Base-by-base conservation (phyloP, 352 stramenopile species). In the Phytophthora niederhauseri region DNA sequence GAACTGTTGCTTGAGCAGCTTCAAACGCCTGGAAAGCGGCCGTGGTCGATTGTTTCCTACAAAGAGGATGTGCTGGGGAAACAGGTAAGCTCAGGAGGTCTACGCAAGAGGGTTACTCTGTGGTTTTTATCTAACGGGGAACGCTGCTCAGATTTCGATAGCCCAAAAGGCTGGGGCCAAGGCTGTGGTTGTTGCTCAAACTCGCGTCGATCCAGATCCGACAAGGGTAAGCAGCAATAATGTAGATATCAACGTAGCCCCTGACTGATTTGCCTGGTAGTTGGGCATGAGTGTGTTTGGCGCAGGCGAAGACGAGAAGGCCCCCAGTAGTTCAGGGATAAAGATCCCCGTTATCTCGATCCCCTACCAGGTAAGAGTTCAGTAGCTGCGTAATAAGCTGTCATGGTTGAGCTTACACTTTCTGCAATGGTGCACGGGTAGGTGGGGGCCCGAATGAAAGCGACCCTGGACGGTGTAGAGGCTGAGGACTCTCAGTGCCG, bases 261-360 rank as follows among this genome's bases (percentile, higher is more conserved):
- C 15, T 49, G 17, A 14, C 41, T 49, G 41, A 22, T 15, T 51
- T 48, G 11, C 6, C 45, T 22, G 60, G 20, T 69, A 91, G 85
- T 59, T 91, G 36, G 75, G 57, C 11, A 80, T 81, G 51, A 57
- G 30, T 49, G 57, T 91, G 58, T 91, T 93, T 64, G 57, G 68
- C 24, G 52, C 66, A 3, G 69, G 65, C 15, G 74, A 75, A 41
- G 57, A 60, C 8, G 71, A 81, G 14, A 87, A 86, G 28, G 57
- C 70, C 8, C 70, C 73, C 0, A 78, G 82, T 24, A 78, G 61
- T 5, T 64, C 79, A 4, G 77, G 80, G 1, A 73, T 93, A 7
- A 90, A 87, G n/a, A 85, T 93, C 56, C 84, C 85, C 0, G 75
- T 92, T 14, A 28, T 92, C 2, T 87, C 81, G 52, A 78, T 92